These are phyloP conservation scores for Suillus weaverae DNA, from an alignment of 768 basidiomycete species.

Conservation along the genomic window DNA sequence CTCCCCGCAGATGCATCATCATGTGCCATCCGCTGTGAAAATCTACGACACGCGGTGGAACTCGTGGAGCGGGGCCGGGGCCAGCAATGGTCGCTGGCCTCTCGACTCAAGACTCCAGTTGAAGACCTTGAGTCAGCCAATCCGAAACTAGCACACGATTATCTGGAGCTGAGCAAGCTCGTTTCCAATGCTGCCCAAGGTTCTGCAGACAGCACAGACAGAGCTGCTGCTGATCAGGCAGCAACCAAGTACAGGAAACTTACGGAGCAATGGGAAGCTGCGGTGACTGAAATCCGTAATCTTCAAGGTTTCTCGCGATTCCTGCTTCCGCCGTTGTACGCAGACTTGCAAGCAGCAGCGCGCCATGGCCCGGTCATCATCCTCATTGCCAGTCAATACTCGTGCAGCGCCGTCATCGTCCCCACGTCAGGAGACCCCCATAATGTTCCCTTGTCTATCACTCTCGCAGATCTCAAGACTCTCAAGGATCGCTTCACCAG, in stretches of 20 bases:
- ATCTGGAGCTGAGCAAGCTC: neutral
- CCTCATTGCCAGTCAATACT: neutral
- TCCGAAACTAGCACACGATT: neutral
- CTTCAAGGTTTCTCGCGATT: too few species aligned
- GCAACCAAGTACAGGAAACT: neutral
- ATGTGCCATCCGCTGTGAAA: conserved; percentile 13
- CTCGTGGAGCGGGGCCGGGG: conserved; percentile 22
- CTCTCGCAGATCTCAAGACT: too few species aligned
- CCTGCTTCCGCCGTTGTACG: too few species aligned
- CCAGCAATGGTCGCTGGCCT: conserved; percentile 29
- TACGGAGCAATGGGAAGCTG: neutral
- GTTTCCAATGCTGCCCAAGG: neutral
- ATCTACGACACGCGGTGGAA: conserved; percentile 19
- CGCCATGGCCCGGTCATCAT: neutral
- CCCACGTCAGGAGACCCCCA: too few species aligned
- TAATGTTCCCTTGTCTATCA: too few species aligned
- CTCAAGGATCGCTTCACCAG: too few species aligned
- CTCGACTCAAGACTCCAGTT: conserved; percentile 21
- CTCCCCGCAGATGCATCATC: conserved; percentile 4
- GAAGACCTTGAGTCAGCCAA: neutral
- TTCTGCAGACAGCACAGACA: neutral
- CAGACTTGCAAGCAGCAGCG: too few species aligned
- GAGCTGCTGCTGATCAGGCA: neutral
- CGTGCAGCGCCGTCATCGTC: neutral
- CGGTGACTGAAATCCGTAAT: neutral